A percentile compares a stretch with the other conserved stretches of the same genome.
phyloP scores from a whole-genome alignment of 352 stramenopile genomes.

The Peronospora belbahrii region DNA sequence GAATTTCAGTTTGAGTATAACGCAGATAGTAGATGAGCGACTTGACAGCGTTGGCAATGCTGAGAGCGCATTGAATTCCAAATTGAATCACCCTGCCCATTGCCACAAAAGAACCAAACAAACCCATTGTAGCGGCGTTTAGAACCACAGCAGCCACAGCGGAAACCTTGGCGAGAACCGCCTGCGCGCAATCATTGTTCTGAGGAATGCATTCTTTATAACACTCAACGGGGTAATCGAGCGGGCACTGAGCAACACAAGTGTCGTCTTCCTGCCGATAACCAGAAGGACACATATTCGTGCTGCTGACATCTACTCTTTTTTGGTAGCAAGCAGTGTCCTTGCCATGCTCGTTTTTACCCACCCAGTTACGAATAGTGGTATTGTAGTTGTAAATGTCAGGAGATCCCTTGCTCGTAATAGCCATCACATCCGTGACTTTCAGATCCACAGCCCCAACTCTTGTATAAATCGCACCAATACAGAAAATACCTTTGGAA shows the following conservation, averaged over 20 bases:
- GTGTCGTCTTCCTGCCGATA: conserved; percentile 38
- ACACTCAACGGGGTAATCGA: conserved; percentile 33
- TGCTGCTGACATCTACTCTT: conserved; percentile 15
- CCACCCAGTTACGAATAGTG: conserved; percentile 36
- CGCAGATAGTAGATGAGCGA: conserved; percentile 26
- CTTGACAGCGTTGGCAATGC: conserved; percentile 19
- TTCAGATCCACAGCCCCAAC: conserved; percentile 1
- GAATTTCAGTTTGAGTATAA: conserved; percentile 11
- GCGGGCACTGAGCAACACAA: conserved; percentile 41
- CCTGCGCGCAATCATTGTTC: conserved; percentile 28
- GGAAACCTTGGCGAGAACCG: conserved; percentile 27
- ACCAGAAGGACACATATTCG: conserved; percentile 27
- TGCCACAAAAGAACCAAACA: conserved; percentile 21
- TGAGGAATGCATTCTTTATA: conserved; percentile 32
- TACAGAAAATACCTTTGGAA: conserved; percentile 6
- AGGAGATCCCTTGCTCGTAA: neutral
- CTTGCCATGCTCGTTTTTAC: neutral
- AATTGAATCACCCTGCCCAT: conserved; percentile 7
- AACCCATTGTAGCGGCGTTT: conserved; percentile 26
- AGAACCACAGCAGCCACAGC: conserved; percentile 26
- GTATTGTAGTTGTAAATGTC: conserved; percentile 21
- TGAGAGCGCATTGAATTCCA: conserved; percentile 12
- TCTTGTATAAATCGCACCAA: conserved; percentile 20
- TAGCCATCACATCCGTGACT: conserved; percentile 15
- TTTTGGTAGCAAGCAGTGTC: conserved; percentile 27